Evolutionary conservation across 805 yeast species (phyloP), one percentile per base, ranked within the genome.

Genomic region (Candida succiphila): DNA sequence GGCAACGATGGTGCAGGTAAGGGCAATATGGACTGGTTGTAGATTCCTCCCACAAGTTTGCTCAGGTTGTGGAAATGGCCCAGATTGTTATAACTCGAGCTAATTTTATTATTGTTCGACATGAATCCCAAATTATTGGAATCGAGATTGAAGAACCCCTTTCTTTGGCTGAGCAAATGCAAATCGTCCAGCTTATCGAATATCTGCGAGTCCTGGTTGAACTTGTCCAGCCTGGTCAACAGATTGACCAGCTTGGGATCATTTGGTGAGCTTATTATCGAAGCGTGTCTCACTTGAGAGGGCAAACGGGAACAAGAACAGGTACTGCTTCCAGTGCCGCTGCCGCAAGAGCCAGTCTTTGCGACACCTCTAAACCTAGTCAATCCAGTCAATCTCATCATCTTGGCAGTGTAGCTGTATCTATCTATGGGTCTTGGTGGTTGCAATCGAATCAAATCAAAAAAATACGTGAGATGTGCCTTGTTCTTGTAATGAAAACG

Each of bases 161-260:
- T 55, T 33, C 56, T 45, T 32, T 52, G 53, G n/a, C 54, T 41
- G 8, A 55, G 33, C 30, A 50, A 31, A 31, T 49, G 53, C n/a
- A 55, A 39, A 9, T 45, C 46, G 32, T 55, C 60, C 5, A 55
- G 37, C 32, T 54, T 52, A 17, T 46, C 42, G 27, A 55, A 53
- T 5, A 55, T 54, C 5, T 44, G 30, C 1, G 51, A 39, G 7
- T 45, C 42, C 1, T 41, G 34, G 33, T 53, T 47, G 33, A 55
- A 55, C 24, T 45, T 50, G 25, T 46, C 55, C 21, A 55, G 34
- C 34, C 57, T 48, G 2, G 52, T 37, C 10, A 55, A 38, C 25
- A 54, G 29, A 24, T 39, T 42, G n/a, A 46, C 43, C 33, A 53
- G 33, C 17, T 54, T 51, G 6, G 48, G 45, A 34, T 54, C 56